A percentile compares a stretch with the other conserved stretches of the same genome.
Evolutionary conservation across 2,329 filamentous ascomycete species (phyloP).

Genomic region (Cylindrodendrum hubeiense): DNA sequence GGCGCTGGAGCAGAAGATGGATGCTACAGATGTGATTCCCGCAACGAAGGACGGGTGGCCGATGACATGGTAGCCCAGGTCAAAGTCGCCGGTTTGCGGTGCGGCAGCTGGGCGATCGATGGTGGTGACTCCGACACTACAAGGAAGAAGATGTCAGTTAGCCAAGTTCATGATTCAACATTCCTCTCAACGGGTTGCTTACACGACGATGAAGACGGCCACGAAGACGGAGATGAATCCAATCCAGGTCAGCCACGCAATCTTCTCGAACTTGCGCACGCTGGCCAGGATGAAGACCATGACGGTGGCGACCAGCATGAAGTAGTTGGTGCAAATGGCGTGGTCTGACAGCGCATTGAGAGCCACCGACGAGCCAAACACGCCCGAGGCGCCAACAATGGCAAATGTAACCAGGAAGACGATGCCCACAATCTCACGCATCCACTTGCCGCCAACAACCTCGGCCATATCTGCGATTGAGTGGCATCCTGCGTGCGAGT

Average conservation of each 20-base stretch:
- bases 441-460: constrained; percentile 63
- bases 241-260: constrained; percentile 72
- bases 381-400: constrained; percentile 67
- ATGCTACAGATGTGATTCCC: constrained; percentile 68
- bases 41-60: constrained; percentile 68
- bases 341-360: constrained; percentile 71
- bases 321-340: constrained; percentile 70
- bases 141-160: not conserved
- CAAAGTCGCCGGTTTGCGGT: constrained; percentile 68
- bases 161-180: not conserved
- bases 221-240: constrained; percentile 70
- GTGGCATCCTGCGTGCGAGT: constrained; percentile 53
- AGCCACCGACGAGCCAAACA: constrained; percentile 69
- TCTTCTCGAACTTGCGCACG: constrained; percentile 70
- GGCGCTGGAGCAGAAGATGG: constrained; percentile 71
- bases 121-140: constrained; percentile 66
- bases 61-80: constrained; percentile 69
- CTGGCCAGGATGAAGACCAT: constrained; percentile 63
- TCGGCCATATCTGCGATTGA: constrained; percentile 62
- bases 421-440: constrained; percentile 65
- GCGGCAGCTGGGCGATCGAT: constrained; percentile 70
- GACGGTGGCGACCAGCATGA: constrained; percentile 64
- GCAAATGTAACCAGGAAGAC: constrained; percentile 70
- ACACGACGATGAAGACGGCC: constrained; percentile 69
- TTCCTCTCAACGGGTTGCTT: constrained; percentile 32